Evolutionary conservation across 2,329 filamentous ascomycete species (phyloP).

Genomic region (Rutstroemia sp.): DNA sequence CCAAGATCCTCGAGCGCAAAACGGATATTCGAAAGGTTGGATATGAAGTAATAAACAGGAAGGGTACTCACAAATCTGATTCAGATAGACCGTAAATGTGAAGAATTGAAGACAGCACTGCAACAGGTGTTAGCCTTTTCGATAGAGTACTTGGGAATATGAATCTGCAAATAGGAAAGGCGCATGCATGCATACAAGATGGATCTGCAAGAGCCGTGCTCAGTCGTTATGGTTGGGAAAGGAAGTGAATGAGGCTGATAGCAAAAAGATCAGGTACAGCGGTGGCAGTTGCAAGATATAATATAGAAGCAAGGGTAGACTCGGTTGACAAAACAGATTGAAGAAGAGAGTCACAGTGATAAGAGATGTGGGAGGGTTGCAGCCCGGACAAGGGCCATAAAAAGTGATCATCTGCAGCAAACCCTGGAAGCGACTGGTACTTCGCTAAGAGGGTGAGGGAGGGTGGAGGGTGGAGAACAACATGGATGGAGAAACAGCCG

Average conservation of each 20-base stretch:
- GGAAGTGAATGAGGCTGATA: constrained; percentile 3
- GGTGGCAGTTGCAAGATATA: constrained; percentile 21
- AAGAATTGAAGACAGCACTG: not conserved
- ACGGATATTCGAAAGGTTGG: not conserved
- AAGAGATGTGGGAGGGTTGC: constrained; percentile 22
- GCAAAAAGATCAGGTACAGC: constrained; percentile 6
- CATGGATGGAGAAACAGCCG: constrained; percentile 17
- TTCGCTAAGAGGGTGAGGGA: constrained; percentile 20
- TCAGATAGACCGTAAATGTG: not conserved
- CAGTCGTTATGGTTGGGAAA: not conserved
- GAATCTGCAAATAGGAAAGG: not conserved
- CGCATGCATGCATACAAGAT: constrained; percentile 1
- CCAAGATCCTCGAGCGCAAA: not conserved
- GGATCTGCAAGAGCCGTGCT: not conserved
- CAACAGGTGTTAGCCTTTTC: not conserved
- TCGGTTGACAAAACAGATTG: constrained; percentile 18
- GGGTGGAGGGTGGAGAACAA: constrained; percentile 10
- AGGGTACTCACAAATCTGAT: constrained; percentile 1
- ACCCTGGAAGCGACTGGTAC: constrained; percentile 22
- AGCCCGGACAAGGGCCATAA: constrained; percentile 16
- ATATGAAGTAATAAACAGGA: not conserved
- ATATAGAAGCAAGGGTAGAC: constrained; percentile 28
- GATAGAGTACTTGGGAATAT: not conserved
- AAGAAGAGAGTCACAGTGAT: constrained; percentile 24
- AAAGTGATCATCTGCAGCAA: constrained; percentile 25